These are phyloP conservation scores for Ulota crispa DNA, from an alignment of 225 moss, liverwort and hornwort genomes.

Conservation along the genomic window DNA sequence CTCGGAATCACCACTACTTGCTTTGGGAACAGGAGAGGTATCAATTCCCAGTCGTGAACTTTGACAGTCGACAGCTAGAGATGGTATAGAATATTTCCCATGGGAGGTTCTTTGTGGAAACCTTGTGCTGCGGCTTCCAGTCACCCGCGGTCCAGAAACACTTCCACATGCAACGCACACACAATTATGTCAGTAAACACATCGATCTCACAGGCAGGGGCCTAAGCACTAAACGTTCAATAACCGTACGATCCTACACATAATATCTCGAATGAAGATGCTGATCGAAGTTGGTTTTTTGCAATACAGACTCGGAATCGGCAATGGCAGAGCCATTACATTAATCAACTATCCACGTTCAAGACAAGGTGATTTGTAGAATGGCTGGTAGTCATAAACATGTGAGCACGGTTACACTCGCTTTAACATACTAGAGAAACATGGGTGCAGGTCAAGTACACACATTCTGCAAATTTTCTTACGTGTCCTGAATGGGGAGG, in stretches of 20 bases:
- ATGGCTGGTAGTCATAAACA: background rate
- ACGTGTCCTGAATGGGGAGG: conserved; percentile 37
- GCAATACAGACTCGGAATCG: background rate
- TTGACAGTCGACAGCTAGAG: conserved; percentile 1
- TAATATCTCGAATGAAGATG: background rate
- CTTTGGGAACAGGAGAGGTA: background rate
- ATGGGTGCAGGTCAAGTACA: conserved; percentile 16
- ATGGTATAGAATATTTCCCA: conserved; percentile 13
- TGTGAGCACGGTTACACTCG: background rate
- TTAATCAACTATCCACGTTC: background rate
- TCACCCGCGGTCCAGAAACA: conserved; percentile 11
- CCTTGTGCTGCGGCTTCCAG: conserved; percentile 21
- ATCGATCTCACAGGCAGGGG: background rate
- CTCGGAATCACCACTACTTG: conserved; percentile 13
- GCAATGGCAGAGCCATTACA: background rate
- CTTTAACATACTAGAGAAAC: background rate
- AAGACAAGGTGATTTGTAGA: background rate
- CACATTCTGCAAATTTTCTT: conserved; percentile 30
- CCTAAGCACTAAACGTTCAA: background rate
- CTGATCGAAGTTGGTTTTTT: background rate
- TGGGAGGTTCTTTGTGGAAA: conserved; percentile 9
- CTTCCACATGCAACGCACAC: conserved; percentile 17
- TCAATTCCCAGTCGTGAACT: background rate
- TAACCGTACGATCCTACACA: background rate
- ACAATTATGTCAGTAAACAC: conserved; percentile 4